These are phyloP conservation scores for Sporothrix globosa DNA, from an alignment of 2,329 filamentous ascomycete genomes.

Conservation along the genomic window DNA sequence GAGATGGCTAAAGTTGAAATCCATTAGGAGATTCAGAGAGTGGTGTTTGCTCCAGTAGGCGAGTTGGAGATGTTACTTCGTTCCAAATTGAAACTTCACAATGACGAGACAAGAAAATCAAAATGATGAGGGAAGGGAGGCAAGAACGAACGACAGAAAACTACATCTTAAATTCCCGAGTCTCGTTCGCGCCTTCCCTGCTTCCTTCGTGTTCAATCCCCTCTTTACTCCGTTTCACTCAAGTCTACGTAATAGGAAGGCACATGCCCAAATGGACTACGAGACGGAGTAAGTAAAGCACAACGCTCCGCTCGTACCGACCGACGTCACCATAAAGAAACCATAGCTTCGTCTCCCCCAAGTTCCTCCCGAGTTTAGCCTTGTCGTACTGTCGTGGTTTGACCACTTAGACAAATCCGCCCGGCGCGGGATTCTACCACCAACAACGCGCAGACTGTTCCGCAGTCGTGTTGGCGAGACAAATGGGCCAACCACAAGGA, in stretches of 20 bases:
- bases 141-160: neutral
- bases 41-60: neutral
- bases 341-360: neutral
- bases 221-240: neutral
- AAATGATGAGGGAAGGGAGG: neutral
- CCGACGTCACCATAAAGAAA: neutral
- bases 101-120: neutral
- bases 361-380: neutral
- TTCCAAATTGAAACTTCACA: neutral
- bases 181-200: neutral
- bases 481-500: no score
- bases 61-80: neutral
- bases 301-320: neutral
- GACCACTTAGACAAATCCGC: neutral
- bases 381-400: neutral
- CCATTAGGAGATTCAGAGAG: slow-evolving; percentile 33
- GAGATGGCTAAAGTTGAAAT: slow-evolving; percentile 43
- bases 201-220: neutral
- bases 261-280: neutral
- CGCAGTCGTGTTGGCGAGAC: neutral
- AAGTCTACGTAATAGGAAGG: slow-evolving; percentile 19
- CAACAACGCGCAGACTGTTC: slow-evolving; percentile 12
- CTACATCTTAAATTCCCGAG: neutral
- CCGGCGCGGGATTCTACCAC: slow-evolving; percentile 1
- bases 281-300: neutral